These are phyloP conservation scores for Diversispora epigaea DNA, from an alignment of 192 early-diverging fungal species.

Conservation along the genomic window DNA sequence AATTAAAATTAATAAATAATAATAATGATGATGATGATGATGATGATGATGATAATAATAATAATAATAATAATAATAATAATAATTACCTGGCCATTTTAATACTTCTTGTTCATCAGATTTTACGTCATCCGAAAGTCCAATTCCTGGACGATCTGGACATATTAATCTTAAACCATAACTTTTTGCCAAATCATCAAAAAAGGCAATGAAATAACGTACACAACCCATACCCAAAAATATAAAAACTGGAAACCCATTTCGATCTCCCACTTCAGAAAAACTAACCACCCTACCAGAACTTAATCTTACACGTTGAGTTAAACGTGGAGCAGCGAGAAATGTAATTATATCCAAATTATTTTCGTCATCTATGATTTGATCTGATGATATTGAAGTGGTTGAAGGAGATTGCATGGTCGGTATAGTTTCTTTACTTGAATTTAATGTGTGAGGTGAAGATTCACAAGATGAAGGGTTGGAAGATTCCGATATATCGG, in stretches of 20 bases:
- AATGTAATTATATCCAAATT: slow-evolving; percentile 14
- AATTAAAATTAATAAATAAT: no score
- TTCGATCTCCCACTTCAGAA: slow-evolving; percentile 44
- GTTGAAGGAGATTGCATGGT: background rate
- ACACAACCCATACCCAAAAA: slow-evolving; percentile 45
- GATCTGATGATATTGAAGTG: background rate
- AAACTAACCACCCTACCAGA: slow-evolving; percentile 44
- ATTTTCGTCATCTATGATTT: no score
- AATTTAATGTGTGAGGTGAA: background rate
- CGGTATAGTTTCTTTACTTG: background rate
- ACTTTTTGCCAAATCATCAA: slow-evolving; percentile 45
- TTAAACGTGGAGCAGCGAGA: slow-evolving; percentile 33
- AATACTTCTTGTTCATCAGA: slow-evolving; percentile 36
- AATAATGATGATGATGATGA: no score
- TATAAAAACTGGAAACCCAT: slow-evolving; percentile 43
- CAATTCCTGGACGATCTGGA: slow-evolving; percentile 45
- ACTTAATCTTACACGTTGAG: slow-evolving; percentile 43
- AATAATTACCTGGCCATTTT: slow-evolving; percentile 5
- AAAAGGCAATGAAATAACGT: slow-evolving; percentile 45
- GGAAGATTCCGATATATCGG: background rate
- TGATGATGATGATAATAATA: no score
- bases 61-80: no score
- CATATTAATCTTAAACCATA: slow-evolving; percentile 45
- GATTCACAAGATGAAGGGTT: slow-evolving; percentile 1
- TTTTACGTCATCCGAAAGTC: slow-evolving; percentile 39